These are phyloP conservation scores for Balakata baccata DNA, from an alignment of 345 rosid species.

Conservation along the genomic window DNA sequence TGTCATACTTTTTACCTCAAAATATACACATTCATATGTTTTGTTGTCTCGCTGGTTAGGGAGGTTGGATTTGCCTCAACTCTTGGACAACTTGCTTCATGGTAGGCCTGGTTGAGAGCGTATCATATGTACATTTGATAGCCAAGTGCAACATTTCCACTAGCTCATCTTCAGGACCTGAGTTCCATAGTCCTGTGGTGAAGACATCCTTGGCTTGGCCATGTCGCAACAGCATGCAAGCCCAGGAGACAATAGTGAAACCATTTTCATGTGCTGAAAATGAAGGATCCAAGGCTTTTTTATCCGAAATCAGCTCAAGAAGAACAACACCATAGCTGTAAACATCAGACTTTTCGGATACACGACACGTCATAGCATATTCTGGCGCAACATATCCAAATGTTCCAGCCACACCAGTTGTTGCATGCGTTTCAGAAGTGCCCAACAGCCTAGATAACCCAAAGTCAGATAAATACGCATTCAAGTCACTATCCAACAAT, in stretches of 20 bases:
- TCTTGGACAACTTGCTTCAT: constrained; percentile 33
- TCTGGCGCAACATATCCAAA: constrained; percentile 37
- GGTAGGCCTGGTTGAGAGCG: constrained; percentile 33
- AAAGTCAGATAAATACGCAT: constrained; percentile 40
- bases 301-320: constrained; percentile 39
- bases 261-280: constrained; percentile 35
- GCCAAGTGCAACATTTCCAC: constrained; percentile 37
- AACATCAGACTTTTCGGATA: constrained; percentile 37
- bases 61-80: constrained; percentile 28
- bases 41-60: not conserved
- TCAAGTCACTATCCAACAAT: constrained; percentile 32
- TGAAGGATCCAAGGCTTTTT: constrained; percentile 38
- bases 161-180: constrained; percentile 33
- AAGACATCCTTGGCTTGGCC: constrained; percentile 37
- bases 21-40: not conserved
- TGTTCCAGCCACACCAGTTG: constrained; percentile 35
- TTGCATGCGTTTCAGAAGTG: constrained; percentile 39
- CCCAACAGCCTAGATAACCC: constrained; percentile 38
- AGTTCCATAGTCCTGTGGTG: constrained; percentile 29
- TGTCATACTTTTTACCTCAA: not conserved
- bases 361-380: constrained; percentile 38
- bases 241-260: constrained; percentile 41
- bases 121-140: constrained; percentile 23
- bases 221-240: constrained; percentile 28
- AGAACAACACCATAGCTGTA: constrained; percentile 43